Base-by-base conservation (phyloP, 352 stramenopile species). In the Chrysophaeum taylorii region DNA sequence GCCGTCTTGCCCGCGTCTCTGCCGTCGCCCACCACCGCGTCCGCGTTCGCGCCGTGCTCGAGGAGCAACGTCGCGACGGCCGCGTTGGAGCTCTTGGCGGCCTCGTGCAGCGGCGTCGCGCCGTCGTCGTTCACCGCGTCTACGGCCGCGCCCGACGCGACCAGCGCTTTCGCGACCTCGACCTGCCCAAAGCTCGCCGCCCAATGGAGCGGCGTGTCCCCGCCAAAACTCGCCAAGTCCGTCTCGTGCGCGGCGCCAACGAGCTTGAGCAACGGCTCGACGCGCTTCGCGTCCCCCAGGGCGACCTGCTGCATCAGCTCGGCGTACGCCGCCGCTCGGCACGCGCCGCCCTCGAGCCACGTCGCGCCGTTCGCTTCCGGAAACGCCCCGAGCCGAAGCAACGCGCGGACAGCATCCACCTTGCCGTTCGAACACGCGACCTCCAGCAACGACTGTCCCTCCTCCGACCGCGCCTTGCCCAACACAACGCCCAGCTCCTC, bases 231-330 rank as follows among this genome's bases (percentile, higher is more conserved):
- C 57, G 57, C 57, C 2, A 16, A 2, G 57, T 66, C 57, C 18
- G 1, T 16, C 12, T 21, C 14, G 31, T 9, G 33, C n/a, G 29
- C 12, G 4, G 21, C 2, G 14, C 57, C 57, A 9, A 66, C 33
- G 5, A 66, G 35, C 57, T 16, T 25, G 12, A 66, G 5, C 18
- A 42, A n/a, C 14, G 16, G 25, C 33, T 15, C 9, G 12, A 63
- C 52, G 4, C 52, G 25, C 33, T 4, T 15, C 25, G n/a, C 52
- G 23, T 63, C 52, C 7, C 52, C 52, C 7, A 63, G 33, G 27
- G 52, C 52, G 52, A 63, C 57, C 57, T 66, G 57, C 57, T 66
- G 57, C 57, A 66, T 66, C 12, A 66, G 57, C 57, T 66, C 57
- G 31, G 57, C 57, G 57, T 37, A 9, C 14, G 35, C 57, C 14